A percentile compares a stretch with the other conserved stretches of the same genome.
Evolutionary conservation across 306 rosid genomes (phyloP).

Genomic region (Casuarina equisetifolia): DNA sequence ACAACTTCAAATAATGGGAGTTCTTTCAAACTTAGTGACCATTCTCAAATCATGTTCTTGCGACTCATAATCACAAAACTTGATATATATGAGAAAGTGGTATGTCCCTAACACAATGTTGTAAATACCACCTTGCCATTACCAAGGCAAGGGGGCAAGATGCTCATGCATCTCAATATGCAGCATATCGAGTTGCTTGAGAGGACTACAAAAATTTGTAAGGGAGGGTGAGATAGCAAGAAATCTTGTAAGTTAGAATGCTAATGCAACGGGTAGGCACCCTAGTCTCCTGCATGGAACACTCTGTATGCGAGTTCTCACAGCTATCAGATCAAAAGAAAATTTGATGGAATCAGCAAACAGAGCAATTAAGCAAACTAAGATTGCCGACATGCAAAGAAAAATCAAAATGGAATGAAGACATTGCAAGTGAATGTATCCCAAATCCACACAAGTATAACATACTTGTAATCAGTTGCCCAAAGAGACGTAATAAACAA

Average conservation of each 20-base stretch:
- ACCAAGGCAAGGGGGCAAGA: not conserved
- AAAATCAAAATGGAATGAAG: conserved; percentile 1
- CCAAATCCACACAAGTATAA: not conserved
- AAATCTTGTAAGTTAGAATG: not conserved
- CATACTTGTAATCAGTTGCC: not conserved
- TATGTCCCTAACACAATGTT: not conserved
- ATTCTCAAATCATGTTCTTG: not conserved
- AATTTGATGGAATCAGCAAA: not conserved
- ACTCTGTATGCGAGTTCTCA: not conserved
- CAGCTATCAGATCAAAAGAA: not conserved
- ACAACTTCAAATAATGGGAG: not conserved
- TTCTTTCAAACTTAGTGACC: not conserved
- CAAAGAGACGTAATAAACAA: not conserved
- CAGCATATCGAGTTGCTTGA: not conserved
- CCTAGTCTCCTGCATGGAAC: not conserved
- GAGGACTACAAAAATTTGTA: not conserved
- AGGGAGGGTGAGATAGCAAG: rapidly evolving
- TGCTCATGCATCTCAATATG: not conserved
- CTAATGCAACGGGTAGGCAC: not conserved
- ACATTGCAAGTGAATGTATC: not conserved
- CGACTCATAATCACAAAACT: not conserved
- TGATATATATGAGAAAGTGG: not conserved
- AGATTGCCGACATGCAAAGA: not conserved
- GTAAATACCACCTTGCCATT: not conserved
- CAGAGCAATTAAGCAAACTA: not conserved